These are phyloP conservation scores for Hippophae tibetana DNA, from an alignment of 306 rosid species.

Conservation along the genomic window DNA sequence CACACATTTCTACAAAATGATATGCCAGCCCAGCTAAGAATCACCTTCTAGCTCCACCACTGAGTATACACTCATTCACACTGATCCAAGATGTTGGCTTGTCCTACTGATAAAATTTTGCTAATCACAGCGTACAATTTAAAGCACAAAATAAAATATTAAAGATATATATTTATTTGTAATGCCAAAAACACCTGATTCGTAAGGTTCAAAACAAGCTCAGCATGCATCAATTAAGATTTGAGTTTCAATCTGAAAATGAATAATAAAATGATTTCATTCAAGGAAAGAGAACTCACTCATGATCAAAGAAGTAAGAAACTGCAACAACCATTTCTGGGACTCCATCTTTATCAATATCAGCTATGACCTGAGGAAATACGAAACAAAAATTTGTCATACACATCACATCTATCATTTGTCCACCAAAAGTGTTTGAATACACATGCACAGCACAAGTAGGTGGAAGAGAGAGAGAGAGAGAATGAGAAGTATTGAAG, in stretches of 20 bases:
- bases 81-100: not conserved
- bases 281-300: slow-evolving; percentile 51
- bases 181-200: too few species aligned
- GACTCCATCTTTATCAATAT: slow-evolving; percentile 91
- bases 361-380: slow-evolving; percentile 78
- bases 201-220: not conserved
- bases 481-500: slow-evolving; percentile 4
- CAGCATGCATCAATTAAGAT: not conserved
- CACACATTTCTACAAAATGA: too few species aligned
- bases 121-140: too few species aligned
- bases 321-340: slow-evolving; percentile 90
- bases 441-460: not conserved
- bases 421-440: slow-evolving; percentile 2
- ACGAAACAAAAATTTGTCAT: slow-evolving; percentile 15
- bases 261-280: not conserved
- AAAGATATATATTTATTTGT: too few species aligned
- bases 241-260: not conserved
- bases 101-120: too few species aligned
- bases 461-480: slow-evolving; percentile 1
- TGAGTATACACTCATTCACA: not conserved
- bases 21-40: too few species aligned
- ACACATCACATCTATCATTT: slow-evolving; percentile 2
- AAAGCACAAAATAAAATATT: too few species aligned
- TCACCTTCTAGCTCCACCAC: too few species aligned
- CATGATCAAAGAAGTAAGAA: slow-evolving; percentile 87